Conservation (phyloP, 176 grass and related monocot genomes). For the Oryza nivara region DNA sequence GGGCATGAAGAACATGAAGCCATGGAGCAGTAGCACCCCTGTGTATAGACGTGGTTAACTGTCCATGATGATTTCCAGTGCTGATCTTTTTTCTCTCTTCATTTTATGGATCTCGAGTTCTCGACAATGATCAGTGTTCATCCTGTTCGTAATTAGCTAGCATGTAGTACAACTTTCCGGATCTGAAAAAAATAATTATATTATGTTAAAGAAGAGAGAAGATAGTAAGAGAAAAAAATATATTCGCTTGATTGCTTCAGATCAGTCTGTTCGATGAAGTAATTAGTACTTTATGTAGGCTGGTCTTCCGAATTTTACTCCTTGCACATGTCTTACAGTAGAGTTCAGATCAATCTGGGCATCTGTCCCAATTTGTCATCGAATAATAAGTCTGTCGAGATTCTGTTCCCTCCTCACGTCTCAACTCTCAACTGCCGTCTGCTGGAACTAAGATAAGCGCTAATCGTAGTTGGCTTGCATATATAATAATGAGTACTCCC, state of each 20-base stretch:
- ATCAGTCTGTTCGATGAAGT: background rate
- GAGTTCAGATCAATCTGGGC: background rate
- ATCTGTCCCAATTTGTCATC: background rate
- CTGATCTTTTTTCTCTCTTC: background rate
- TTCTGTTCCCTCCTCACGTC: background rate
- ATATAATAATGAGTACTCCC: background rate
- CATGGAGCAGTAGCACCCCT: background rate
- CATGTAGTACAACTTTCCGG: background rate
- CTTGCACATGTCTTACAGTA: background rate
- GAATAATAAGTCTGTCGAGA: background rate
- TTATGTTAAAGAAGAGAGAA: background rate
- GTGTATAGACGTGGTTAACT: background rate
- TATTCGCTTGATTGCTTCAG: conserved; percentile 2
- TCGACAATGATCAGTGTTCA: background rate
- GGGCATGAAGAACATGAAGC: no score
- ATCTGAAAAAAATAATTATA: background rate
- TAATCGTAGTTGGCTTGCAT: no score
- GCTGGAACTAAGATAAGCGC: background rate
- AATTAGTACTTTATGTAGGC: background rate
- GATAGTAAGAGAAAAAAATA: background rate
- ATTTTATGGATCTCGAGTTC: background rate
- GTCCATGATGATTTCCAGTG: background rate
- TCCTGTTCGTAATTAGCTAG: background rate
- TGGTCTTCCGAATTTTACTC: background rate
- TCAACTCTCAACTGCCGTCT: background rate